Percentiles rank a stretch among this genome's conserved stretches.
These are phyloP conservation scores for Pouteria glomerata DNA, from an alignment of 148 eudicot species.

Conservation along the genomic window DNA sequence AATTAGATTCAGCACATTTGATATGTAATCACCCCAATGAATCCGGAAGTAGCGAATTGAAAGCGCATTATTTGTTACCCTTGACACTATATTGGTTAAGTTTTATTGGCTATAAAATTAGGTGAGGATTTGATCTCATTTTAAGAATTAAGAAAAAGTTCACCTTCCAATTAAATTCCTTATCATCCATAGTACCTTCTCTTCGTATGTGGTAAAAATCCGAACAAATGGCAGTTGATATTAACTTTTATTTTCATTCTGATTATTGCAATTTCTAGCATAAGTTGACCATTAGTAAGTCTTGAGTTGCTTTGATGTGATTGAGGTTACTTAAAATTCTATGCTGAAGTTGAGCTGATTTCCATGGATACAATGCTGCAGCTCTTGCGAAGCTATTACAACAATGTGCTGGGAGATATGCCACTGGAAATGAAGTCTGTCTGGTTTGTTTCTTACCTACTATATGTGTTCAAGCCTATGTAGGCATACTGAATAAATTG, in stretches of 20 bases:
- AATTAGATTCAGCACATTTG: not conserved
- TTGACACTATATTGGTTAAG: not conserved
- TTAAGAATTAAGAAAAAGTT: not conserved
- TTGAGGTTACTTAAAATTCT: not conserved
- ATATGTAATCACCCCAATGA: not conserved
- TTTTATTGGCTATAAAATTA: not conserved
- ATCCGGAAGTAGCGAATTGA: not conserved
- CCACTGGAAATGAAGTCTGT: slow-evolving; percentile 80
- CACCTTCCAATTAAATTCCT: not conserved
- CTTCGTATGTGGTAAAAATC: not conserved
- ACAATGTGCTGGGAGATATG: slow-evolving; percentile 73
- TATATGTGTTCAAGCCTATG: slow-evolving; percentile 1
- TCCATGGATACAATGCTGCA: slow-evolving; percentile 21
- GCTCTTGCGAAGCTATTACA: slow-evolving; percentile 73
- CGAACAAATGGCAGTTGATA: not conserved
- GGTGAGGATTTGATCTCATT: not conserved
- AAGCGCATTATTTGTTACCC: not conserved
- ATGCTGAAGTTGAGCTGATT: not conserved
- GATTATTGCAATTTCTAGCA: not conserved
- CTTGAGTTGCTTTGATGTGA: not conserved
- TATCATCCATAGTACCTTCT: not conserved
- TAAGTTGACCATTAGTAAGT: not conserved
- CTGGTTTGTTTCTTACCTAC: no score
- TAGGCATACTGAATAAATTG: not conserved
- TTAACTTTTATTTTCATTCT: not conserved